Conservation (phyloP, 2,329 filamentous ascomycete species). For the Calonectria montana region DNA sequence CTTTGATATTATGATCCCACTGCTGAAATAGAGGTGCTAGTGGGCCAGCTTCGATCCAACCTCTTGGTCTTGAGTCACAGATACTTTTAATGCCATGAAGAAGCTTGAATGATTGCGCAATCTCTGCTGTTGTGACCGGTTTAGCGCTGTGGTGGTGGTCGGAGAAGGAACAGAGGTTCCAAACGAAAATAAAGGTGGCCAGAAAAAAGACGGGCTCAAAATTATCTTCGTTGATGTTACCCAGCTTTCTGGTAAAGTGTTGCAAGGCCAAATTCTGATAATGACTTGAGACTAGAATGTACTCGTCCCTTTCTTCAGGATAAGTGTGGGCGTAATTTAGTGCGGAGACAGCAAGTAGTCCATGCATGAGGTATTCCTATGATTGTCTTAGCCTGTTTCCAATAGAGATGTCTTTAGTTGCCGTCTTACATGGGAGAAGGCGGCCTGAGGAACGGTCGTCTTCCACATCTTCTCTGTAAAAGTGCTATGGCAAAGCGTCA, state of each 20-base stretch:
- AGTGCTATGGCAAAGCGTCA: background rate
- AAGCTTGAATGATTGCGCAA: constrained; percentile 29
- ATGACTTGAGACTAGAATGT: constrained; percentile 25
- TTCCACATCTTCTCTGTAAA: constrained; percentile 20
- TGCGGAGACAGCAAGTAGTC: constrained; percentile 25
- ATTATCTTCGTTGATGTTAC: constrained; percentile 21
- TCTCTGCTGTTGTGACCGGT: background rate
- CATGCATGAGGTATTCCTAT: constrained; percentile 34
- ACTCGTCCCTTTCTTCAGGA: constrained; percentile 25
- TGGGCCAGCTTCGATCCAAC: constrained; percentile 24
- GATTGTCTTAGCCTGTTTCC: background rate
- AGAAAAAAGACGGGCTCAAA: constrained; percentile 33
- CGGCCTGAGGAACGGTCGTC: constrained; percentile 17
- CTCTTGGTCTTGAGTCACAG: constrained; percentile 22
- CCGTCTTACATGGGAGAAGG: constrained; percentile 25
- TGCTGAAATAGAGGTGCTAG: constrained; percentile 19
- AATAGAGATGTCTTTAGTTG: no score
- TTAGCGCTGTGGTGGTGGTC: constrained; percentile 2
- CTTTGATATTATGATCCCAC: background rate
- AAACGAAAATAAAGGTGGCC: constrained; percentile 29
- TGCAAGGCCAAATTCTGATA: constrained; percentile 29
- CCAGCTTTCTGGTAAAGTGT: constrained; percentile 17
- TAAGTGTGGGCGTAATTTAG: constrained; percentile 24
- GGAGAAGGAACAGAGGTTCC: constrained; percentile 25
- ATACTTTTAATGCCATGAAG: constrained; percentile 31